Percentiles rank a stretch among this genome's conserved stretches.
Conservation (phyloP, 306 rosid genomes). For the Casuarina equisetifolia region DNA sequence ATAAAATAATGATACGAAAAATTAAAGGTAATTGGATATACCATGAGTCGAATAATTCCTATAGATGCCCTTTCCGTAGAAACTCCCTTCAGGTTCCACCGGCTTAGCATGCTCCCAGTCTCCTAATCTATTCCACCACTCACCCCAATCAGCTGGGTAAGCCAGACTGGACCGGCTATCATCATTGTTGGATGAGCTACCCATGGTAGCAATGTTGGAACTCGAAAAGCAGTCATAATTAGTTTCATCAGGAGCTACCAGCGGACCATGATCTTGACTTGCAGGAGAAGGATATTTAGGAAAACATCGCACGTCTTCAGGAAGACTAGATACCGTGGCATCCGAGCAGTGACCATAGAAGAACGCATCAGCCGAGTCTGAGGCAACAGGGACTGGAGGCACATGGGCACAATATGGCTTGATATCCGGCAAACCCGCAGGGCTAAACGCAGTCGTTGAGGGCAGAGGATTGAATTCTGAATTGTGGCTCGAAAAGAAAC, state of each 20-base stretch:
- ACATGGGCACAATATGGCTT: slow-evolving; percentile 37
- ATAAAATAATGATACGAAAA: neutral
- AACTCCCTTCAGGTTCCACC: slow-evolving; percentile 41
- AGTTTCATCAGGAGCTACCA: slow-evolving; percentile 36
- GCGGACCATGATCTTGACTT: slow-evolving; percentile 29
- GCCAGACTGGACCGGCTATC: slow-evolving; percentile 33
- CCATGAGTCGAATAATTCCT: slow-evolving; percentile 50
- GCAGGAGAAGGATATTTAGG: slow-evolving; percentile 45
- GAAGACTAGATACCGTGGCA: slow-evolving; percentile 32
- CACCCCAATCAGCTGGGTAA: slow-evolving; percentile 33
- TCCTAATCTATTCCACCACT: slow-evolving; percentile 42
- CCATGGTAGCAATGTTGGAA: slow-evolving; percentile 35
- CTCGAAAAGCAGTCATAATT: slow-evolving; percentile 46
- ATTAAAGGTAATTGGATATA: slow-evolving; percentile 23
- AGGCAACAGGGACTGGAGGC: slow-evolving; percentile 37
- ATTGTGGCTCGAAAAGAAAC: slow-evolving; percentile 38
- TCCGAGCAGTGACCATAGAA: slow-evolving; percentile 33
- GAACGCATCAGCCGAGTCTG: slow-evolving; percentile 35
- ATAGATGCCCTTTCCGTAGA: slow-evolving; percentile 35
- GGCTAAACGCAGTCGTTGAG: slow-evolving; percentile 31
- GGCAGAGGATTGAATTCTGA: slow-evolving; percentile 38
- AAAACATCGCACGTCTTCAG: slow-evolving; percentile 48
- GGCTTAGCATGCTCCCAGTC: slow-evolving; percentile 44
- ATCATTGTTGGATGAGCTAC: slow-evolving; percentile 35
- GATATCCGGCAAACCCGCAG: slow-evolving; percentile 19